Evolutionary conservation across 257 asterid species (phyloP).

Genomic region (Solanum ossicruentum): DNA sequence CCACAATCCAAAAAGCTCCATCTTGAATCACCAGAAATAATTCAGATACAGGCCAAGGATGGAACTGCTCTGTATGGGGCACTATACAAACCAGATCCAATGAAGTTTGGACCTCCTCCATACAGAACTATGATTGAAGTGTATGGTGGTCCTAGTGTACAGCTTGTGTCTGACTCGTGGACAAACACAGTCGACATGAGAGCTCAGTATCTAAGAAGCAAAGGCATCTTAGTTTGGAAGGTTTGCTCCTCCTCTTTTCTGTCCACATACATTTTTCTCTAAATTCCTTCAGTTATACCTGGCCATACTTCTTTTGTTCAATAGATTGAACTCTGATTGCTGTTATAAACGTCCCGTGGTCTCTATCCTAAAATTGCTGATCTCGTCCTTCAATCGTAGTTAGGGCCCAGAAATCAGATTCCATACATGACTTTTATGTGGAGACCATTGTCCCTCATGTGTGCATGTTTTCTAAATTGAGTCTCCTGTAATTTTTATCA

Average conservation of each 20-base stretch:
- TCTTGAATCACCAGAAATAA: slow-evolving; percentile 59
- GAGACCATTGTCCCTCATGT: neutral
- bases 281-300: neutral
- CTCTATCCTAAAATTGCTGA: neutral
- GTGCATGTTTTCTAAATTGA: neutral
- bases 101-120: slow-evolving; percentile 85
- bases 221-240: slow-evolving; percentile 95
- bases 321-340: neutral
- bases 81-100: slow-evolving; percentile 58
- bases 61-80: slow-evolving; percentile 75
- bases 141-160: slow-evolving; percentile 91
- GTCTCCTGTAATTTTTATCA: neutral
- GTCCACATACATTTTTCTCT: neutral
- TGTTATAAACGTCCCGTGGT: neutral
- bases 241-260: slow-evolving; percentile 19
- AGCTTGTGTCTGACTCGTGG: slow-evolving; percentile 79
- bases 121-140: slow-evolving; percentile 88
- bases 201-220: slow-evolving; percentile 72
- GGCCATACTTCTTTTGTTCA: neutral
- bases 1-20: slow-evolving; percentile 40
- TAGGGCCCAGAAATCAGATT: neutral
- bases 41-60: slow-evolving; percentile 53
- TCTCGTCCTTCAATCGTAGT: neutral
- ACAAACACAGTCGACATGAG: slow-evolving; percentile 86
- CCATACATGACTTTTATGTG: neutral